Evolutionary conservation across 2,329 filamentous ascomycete species (phyloP), one percentile per base, ranked within the genome.

Genomic region (Fusarium gaditjirri): DNA sequence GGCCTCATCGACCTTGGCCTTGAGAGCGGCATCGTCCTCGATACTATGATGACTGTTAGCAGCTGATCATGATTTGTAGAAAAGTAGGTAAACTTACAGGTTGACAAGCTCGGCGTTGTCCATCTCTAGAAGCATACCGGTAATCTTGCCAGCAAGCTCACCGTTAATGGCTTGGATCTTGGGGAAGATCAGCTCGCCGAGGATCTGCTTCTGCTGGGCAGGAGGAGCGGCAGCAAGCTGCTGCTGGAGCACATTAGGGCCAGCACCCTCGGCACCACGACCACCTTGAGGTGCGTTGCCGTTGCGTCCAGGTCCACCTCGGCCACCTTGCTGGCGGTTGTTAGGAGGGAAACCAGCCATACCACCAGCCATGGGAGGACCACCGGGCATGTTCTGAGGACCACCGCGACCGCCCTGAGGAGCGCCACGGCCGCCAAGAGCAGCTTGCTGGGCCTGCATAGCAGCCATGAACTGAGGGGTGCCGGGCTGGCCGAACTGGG

Each of bases 91-190:
- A 36, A 93, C 95, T 93, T 92, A 97, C 94, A 99, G 90, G 85
- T 93, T 94, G 81, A 99, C 89, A 78, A 99, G 88, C 87, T 99
- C 96, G 64, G 88, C 83, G 85, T 98, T 98, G 79, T 98, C 96
- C 96, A 99, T 99, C 90, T 99, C 96, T 78, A 99, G 86, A 79
- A 99, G 92, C 96, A 99, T 99, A 85, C 96, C 96, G 70, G 96
- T 99, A 83, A 99, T 98, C 92, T 99, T 99, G 81, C 96, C 96
- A 71, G 96, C 96, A 79, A 99, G 89, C 79, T 98, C 95, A 68
- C 94, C 93, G 87, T 99, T 96, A 84, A 97, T 92, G 76, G 90
- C 91, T 83, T 95, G 91, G 80, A 99, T 98, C 92, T 98, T 99
- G 81, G 96, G 96, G 89, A 98, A 99, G 78, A 99, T 93, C 77